These are phyloP conservation scores for Suhomyces kunorum DNA, from an alignment of 1,139 yeast species.

Conservation along the genomic window DNA sequence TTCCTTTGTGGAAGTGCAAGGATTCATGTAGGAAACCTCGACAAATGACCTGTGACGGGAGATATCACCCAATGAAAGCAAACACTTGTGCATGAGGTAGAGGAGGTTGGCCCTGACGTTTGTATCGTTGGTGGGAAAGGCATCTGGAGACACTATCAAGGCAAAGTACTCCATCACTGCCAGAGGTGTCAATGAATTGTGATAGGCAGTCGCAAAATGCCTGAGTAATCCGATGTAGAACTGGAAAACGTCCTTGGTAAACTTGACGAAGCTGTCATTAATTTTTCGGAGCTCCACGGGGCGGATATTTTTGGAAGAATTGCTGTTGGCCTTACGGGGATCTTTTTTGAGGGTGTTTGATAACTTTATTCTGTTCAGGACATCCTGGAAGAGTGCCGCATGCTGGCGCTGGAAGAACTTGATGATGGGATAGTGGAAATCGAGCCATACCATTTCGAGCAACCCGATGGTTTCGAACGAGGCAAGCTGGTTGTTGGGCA, in stretches of 20 bases:
- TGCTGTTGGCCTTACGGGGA: slow-evolving; percentile 1
- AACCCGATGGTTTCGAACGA: slow-evolving; percentile 36
- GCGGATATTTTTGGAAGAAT: slow-evolving; percentile 23
- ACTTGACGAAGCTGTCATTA: slow-evolving; percentile 52
- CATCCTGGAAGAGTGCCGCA: slow-evolving; percentile 27
- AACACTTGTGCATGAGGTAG: slow-evolving; percentile 53
- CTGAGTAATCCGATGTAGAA: slow-evolving; percentile 48
- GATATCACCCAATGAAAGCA: slow-evolving; percentile 59
- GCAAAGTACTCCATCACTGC: slow-evolving; percentile 28
- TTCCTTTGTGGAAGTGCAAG: slow-evolving; percentile 35
- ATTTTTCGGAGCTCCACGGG: slow-evolving; percentile 60
- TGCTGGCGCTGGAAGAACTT: slow-evolving; percentile 53
- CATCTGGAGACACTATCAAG: slow-evolving; percentile 19
- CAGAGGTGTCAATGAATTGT: slow-evolving; percentile 36
- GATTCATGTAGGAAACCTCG: slow-evolving; percentile 43
- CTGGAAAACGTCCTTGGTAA: slow-evolving; percentile 43
- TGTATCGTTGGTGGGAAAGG: slow-evolving; percentile 19
- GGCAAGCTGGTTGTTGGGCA: slow-evolving; percentile 19
- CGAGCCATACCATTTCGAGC: slow-evolving; percentile 57
- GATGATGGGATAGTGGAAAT: slow-evolving; percentile 64
- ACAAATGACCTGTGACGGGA: slow-evolving; percentile 56
- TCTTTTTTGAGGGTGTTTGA: background rate
- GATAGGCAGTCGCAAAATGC: slow-evolving; percentile 38
- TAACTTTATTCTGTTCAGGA: slow-evolving; percentile 5
- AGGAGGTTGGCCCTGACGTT: slow-evolving; percentile 45